Percentiles rank a stretch among this genome's conserved stretches.
Conservation (phyloP, 305 asterid species). For the Ilex paraguariensis region DNA sequence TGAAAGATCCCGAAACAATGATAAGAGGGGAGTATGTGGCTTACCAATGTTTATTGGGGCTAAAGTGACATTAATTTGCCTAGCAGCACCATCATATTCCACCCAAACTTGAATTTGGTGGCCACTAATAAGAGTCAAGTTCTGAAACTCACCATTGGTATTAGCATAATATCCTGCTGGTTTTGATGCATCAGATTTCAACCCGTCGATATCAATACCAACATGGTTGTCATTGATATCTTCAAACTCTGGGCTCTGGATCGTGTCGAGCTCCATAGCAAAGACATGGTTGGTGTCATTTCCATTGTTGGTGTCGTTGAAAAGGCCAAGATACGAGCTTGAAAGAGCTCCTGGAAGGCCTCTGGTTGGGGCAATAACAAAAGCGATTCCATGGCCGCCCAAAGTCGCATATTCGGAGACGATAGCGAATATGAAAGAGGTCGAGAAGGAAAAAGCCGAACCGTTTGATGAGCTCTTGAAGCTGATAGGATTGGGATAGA, state of each 20-base stretch:
- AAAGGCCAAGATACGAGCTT: constrained; percentile 21
- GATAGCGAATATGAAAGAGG: constrained; percentile 35
- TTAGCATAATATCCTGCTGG: constrained; percentile 13
- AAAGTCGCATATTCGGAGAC: constrained; percentile 21
- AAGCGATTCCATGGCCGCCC: constrained; percentile 43
- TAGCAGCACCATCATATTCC: too few relatives aligned
- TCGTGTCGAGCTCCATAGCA: constrained; percentile 29
- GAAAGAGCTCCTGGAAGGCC: constrained; percentile 14
- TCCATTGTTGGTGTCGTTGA: constrained; percentile 17
- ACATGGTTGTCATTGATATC: constrained; percentile 27
- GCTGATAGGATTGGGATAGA: constrained; percentile 17
- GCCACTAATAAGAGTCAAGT: too few relatives aligned
- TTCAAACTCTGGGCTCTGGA: constrained; percentile 6
- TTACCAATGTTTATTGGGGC: too few relatives aligned
- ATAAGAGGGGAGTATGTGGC: too few relatives aligned
- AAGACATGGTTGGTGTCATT: constrained; percentile 21
- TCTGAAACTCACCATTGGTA: constrained; percentile 50
- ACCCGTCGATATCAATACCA: constrained; percentile 25
- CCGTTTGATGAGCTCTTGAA: constrained; percentile 25
- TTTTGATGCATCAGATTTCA: constrained; percentile 12
- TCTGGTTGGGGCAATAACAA: constrained; percentile 26
- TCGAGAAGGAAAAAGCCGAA: constrained; percentile 32
- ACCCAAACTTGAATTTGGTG: too few relatives aligned
- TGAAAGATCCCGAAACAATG: too few relatives aligned
- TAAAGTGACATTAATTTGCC: too few relatives aligned